A percentile compares a stretch with the other conserved stretches of the same genome.
phyloP scores from a whole-genome alignment of 371 early-diverging fungal genomes.

The Mucor plumbeus region DNA sequence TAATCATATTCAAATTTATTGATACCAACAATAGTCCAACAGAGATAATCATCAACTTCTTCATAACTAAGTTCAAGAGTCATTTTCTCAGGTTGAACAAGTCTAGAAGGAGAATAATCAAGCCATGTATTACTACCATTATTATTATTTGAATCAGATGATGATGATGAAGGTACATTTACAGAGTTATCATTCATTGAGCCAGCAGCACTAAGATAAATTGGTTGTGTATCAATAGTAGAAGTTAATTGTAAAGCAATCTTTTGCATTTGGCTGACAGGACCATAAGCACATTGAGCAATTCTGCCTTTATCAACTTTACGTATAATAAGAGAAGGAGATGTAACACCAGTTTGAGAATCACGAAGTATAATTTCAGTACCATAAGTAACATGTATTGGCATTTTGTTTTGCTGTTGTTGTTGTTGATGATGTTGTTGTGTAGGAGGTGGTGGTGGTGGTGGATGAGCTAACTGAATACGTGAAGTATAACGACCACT shows the following conservation, averaged over 20 bases:
- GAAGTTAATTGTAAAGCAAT: slow-evolving; percentile 70
- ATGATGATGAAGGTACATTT: slow-evolving; percentile 32
- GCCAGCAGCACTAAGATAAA: slow-evolving; percentile 47
- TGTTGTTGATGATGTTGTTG: neutral
- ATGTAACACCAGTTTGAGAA: slow-evolving; percentile 63
- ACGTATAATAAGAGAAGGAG: slow-evolving; percentile 73
- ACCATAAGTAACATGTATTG: slow-evolving; percentile 73
- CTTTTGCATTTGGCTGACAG: slow-evolving; percentile 89
- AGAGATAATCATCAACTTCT: slow-evolving; percentile 74
- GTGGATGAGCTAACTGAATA: slow-evolving; percentile 23
- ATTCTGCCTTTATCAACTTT: slow-evolving; percentile 81
- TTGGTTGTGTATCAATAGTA: slow-evolving; percentile 30
- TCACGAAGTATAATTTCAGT: slow-evolving; percentile 77
- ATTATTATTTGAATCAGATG: slow-evolving; percentile 11
- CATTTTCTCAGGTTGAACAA: neutral
- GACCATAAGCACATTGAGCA: slow-evolving; percentile 65
- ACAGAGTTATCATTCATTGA: slow-evolving; percentile 28
- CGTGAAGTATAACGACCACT: slow-evolving; percentile 24
- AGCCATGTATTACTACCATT: slow-evolving; percentile 36
- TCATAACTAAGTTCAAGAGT: slow-evolving; percentile 26
- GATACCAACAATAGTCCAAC: slow-evolving; percentile 86
- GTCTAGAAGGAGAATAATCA: slow-evolving; percentile 34
- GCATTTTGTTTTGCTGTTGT: slow-evolving; percentile 34
- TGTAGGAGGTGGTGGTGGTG: slow-evolving; percentile 17
- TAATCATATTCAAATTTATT: slow-evolving; percentile 59